Evolutionary conservation across 768 basidiomycete species (phyloP).

Genomic region (Kwoniella bestiolae): DNA sequence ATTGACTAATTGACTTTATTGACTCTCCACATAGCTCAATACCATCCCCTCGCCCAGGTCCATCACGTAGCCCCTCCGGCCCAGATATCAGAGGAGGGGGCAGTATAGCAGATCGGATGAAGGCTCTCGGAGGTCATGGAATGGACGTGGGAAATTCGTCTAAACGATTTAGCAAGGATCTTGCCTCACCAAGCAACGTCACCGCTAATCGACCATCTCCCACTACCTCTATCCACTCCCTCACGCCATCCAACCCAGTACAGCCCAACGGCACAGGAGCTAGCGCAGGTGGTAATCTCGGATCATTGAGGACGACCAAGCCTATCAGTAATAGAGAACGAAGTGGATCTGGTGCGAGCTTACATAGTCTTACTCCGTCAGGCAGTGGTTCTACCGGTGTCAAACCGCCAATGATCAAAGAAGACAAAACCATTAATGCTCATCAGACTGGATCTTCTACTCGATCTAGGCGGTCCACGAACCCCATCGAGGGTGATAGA

Average conservation of each 20-base stretch:
- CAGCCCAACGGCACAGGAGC: background rate
- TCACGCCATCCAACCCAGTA: background rate
- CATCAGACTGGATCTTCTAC: constrained; percentile 34
- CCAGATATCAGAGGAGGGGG: constrained; percentile 64
- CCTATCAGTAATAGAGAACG: constrained; percentile 25
- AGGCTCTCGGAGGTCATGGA: constrained; percentile 73
- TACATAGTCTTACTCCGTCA: constrained; percentile 10
- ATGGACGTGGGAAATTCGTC: constrained; percentile 64
- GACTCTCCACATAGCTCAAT: constrained; percentile 15
- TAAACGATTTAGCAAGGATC: constrained; percentile 68
- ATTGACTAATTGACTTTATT: too few species aligned
- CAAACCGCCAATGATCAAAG: constrained; percentile 3
- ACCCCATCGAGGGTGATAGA: constrained; percentile 9
- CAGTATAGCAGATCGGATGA: constrained; percentile 80
- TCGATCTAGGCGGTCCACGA: constrained; percentile 23
- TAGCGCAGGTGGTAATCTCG: constrained; percentile 18
- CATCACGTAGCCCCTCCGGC: constrained; percentile 47
- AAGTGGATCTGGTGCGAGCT: constrained; percentile 23
- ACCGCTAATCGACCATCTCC: background rate
- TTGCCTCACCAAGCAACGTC: constrained; percentile 41
- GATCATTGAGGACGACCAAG: constrained; percentile 50
- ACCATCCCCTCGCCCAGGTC: constrained; percentile 29
- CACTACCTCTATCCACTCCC: background rate
- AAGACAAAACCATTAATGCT: constrained; percentile 14
- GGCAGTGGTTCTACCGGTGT: background rate